phyloP scores from a whole-genome alignment of 1,139 yeast genomes.

The Torulaspora globosa region DNA sequence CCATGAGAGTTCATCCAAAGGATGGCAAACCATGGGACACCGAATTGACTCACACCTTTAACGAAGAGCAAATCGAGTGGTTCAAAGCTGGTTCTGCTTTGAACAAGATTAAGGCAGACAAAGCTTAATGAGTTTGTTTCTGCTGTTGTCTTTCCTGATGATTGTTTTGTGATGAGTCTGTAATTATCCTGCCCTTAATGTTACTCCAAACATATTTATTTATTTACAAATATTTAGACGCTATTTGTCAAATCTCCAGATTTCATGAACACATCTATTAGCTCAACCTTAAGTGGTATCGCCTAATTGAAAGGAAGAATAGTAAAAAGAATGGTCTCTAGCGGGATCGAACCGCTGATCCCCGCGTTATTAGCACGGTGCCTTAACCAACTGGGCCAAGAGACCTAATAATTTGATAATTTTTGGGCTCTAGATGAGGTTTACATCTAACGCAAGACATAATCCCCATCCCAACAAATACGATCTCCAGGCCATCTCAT shows the following conservation, averaged over 20 bases:
- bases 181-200: slow-evolving; percentile 6
- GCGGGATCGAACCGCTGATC: slow-evolving; percentile 35
- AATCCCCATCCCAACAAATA: no score
- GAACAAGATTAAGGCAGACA: slow-evolving; percentile 79
- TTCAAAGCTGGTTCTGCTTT: slow-evolving; percentile 98
- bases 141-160: not conserved
- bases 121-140: slow-evolving; percentile 10
- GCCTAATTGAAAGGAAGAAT: no score
- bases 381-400: slow-evolving; percentile 36
- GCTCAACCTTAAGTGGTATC: no score
- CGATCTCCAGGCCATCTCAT: no score
- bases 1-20: slow-evolving; percentile 86
- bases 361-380: slow-evolving; percentile 35
- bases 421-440: no score
- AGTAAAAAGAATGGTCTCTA: slow-evolving; percentile 28
- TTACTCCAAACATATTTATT: slow-evolving; percentile 13
- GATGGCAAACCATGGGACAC: slow-evolving; percentile 81
- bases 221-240: slow-evolving; percentile 14
- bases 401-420: slow-evolving; percentile 16
- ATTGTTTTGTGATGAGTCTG: not conserved
- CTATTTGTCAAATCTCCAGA: slow-evolving; percentile 3
- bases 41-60: slow-evolving; percentile 91
- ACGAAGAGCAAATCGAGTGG: slow-evolving; percentile 96
- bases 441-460: no score
- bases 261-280: not conserved